These are phyloP conservation scores for Populus trichocarpa DNA, from an alignment of 441 rosid species.

Conservation along the genomic window DNA sequence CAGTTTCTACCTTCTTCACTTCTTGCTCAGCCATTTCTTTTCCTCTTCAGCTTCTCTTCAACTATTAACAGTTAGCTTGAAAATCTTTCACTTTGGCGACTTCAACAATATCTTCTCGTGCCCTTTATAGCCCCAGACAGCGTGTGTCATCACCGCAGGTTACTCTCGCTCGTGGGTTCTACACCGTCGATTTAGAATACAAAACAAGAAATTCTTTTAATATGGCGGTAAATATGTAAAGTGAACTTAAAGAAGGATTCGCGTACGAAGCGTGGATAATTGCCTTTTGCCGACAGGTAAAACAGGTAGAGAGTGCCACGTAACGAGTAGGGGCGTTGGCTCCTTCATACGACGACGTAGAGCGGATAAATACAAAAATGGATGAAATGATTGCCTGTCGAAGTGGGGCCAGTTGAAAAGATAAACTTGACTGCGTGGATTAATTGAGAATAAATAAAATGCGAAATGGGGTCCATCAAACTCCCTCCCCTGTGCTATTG, in stretches of 20 bases:
- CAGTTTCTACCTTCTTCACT: slow-evolving; percentile 31
- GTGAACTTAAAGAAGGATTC: background rate
- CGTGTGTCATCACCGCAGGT: background rate
- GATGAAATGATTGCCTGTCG: background rate
- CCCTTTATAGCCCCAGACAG: slow-evolving; percentile 8
- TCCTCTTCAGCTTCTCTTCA: background rate
- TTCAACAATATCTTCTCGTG: background rate
- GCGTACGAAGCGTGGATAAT: slow-evolving; percentile 2
- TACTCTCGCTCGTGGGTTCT: background rate
- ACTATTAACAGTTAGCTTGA: background rate
- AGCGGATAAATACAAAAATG: background rate
- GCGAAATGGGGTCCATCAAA: too few relatives aligned
- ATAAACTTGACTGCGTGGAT: background rate
- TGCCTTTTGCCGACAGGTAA: slow-evolving; percentile 29
- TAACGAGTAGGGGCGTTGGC: slow-evolving; percentile 12
- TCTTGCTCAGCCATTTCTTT: slow-evolving; percentile 32
- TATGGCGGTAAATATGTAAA: slow-evolving; percentile 11
- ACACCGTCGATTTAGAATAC: slow-evolving; percentile 18
- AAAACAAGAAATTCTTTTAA: background rate
- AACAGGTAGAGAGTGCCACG: slow-evolving; percentile 15
- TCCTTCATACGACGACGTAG: slow-evolving; percentile 26
- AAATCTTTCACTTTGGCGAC: slow-evolving; percentile 10
- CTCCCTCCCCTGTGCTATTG: background rate
- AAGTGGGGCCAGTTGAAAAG: background rate
- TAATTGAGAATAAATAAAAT: background rate